Evolutionary conservation across 139 green algal species (phyloP), one percentile per base, ranked within the genome.

Genomic region (Medakamo hakoo): DNA sequence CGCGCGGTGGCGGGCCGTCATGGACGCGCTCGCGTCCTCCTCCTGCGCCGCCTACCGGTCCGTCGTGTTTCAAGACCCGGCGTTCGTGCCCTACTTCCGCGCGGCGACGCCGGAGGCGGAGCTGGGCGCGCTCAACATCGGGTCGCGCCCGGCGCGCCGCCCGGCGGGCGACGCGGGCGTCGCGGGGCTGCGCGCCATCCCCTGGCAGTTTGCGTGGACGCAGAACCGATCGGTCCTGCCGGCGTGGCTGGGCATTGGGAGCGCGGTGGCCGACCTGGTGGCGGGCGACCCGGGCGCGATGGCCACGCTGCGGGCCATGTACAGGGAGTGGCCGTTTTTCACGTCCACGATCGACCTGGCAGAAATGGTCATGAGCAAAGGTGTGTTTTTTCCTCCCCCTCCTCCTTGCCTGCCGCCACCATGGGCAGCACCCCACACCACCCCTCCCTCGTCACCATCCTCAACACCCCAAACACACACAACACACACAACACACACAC

Each of bases 161-260:
- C 79, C 73, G 48, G 32, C 24, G 57, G 65, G 60, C 5, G 55
- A 30, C 25, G 81, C 73, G n/a, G 73, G 76, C 59, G 84, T 94
- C 57, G 73, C 78, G 48, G 78, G 74, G 14, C 83, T 98, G 67
- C 85, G 92, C 26, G 90, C 92, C 70, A 98, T 98, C 73, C 92
- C 92, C 57, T 98, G 92, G 92, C 90, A 96, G 71, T 97, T 98
- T 74, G 88, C 91, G 19, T 97, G 91, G 91, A 96, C 89, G 3
- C 66, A 75, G 63, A 97, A 79, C 49, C 82, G 92, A 21, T 83
- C 96, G 49, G 78, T 94, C 49, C 80, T 98, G 76, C 92, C 92
- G 30, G 88, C 86, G 21, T 98, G 92, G 92, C 85, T 98, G 59
- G 92, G 92, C 55, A 75, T 97, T 4, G 89, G 82, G 5, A 80